A percentile compares a stretch with the other conserved stretches of the same genome.
phyloP scores from a whole-genome alignment of 2,329 filamentous ascomycete genomes.

The Aspergillus nomiae region DNA sequence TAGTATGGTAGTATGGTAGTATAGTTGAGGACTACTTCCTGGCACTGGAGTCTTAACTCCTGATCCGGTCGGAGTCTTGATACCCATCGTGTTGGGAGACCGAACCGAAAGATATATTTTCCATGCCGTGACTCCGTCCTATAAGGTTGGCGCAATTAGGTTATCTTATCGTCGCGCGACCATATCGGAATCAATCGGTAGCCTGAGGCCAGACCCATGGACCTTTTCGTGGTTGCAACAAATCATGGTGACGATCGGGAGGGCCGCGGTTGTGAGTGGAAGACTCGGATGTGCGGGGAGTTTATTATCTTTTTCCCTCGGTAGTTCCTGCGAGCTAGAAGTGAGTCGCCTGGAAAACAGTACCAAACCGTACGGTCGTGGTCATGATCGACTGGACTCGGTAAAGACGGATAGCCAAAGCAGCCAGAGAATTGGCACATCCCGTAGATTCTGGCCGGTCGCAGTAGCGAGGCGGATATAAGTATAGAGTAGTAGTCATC shows the following conservation, averaged over 20 bases:
- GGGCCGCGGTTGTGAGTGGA: constrained; percentile 19
- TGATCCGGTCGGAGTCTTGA: not conserved
- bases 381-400: not conserved
- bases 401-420: not conserved
- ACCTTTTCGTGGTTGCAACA: not conserved
- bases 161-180: not conserved
- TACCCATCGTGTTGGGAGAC: not conserved
- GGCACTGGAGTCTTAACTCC: not conserved
- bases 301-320: constrained; percentile 13
- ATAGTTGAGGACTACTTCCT: not conserved
- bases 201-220: not conserved
- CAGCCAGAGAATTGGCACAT: not conserved
- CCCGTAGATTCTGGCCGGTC: not conserved
- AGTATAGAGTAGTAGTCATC: not conserved
- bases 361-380: not conserved
- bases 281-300: constrained; percentile 24
- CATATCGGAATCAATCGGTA: not conserved
- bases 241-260: not conserved
- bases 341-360: not conserved
- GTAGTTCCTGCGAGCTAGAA: not conserved
- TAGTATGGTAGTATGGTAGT: not conserved
- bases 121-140: not conserved
- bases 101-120: too few species aligned
- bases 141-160: not conserved
- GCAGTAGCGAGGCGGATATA: not conserved